Conservation (phyloP, 2,329 filamentous ascomycete genomes). For the Cryphonectria japonica region DNA sequence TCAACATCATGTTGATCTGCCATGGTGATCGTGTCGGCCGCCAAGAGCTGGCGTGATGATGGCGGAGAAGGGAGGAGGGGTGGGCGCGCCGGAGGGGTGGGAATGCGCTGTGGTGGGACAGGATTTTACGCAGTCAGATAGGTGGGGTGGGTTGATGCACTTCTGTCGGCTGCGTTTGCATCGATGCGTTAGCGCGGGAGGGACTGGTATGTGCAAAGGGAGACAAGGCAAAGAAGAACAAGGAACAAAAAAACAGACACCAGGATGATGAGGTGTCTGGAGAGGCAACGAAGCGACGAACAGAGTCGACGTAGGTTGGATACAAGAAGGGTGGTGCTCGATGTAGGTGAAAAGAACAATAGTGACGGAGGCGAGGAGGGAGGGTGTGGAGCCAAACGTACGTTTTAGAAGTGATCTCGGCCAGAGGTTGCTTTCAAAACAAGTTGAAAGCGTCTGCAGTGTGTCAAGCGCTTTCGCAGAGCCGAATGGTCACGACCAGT, state of each 20-base stretch:
- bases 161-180: constrained; percentile 24
- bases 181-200: not conserved
- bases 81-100: constrained; percentile 30
- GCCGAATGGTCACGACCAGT: constrained; percentile 7
- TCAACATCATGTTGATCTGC: constrained; percentile 84
- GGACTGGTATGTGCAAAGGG: not conserved
- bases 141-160: constrained; percentile 29
- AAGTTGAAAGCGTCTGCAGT: constrained; percentile 29
- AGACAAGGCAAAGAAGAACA: not conserved
- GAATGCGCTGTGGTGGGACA: constrained; percentile 29
- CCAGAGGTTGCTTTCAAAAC: constrained; percentile 24
- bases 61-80: constrained; percentile 30
- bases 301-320: not conserved
- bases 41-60: constrained; percentile 33
- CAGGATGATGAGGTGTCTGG: not conserved
- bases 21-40: constrained; percentile 52
- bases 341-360: not conserved
- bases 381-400: constrained; percentile 17
- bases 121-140: constrained; percentile 32
- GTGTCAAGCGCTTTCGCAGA: constrained; percentile 21
- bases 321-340: constrained; percentile 4
- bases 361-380: constrained; percentile 15
- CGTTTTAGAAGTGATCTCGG: constrained; percentile 33
- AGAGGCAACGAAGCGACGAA: constrained; percentile 17
- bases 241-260: not conserved